Evolutionary conservation across 805 yeast species (phyloP).

Genomic region (Metschnikowia orientalis): DNA sequence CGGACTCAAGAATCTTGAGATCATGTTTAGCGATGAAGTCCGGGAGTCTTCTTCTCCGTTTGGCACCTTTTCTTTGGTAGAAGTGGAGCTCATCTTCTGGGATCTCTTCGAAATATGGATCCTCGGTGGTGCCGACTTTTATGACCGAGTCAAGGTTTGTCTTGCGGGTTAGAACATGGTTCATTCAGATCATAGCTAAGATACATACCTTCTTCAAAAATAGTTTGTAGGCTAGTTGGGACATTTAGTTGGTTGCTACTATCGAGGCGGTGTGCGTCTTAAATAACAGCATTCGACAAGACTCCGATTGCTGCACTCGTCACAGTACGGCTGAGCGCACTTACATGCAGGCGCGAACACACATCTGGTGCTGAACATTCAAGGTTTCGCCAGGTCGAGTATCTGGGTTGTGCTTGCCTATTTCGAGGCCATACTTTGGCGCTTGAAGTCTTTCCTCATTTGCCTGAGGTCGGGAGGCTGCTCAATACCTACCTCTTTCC

Average conservation of each 20-base stretch:
- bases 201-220: slow-evolving; percentile 36
- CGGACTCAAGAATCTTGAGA: slow-evolving; percentile 30
- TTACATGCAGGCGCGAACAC: too few relatives aligned
- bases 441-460: slow-evolving; percentile 49
- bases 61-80: slow-evolving; percentile 39
- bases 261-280: too few relatives aligned
- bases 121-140: slow-evolving; percentile 28
- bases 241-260: slow-evolving; percentile 24
- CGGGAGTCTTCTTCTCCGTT: slow-evolving; percentile 36
- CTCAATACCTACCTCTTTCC: slow-evolving; percentile 67
- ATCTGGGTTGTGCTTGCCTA: too few relatives aligned
- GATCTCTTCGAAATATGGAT: slow-evolving; percentile 39
- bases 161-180: slow-evolving; percentile 14
- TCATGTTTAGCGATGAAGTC: slow-evolving; percentile 32
- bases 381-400: too few relatives aligned
- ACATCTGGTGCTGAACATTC: too few relatives aligned
- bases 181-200: too few relatives aligned
- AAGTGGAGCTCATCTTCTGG: slow-evolving; percentile 39
- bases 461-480: slow-evolving; percentile 71
- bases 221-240: slow-evolving; percentile 29
- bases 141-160: slow-evolving; percentile 26
- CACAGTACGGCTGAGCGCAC: too few relatives aligned
- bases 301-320: too few relatives aligned
- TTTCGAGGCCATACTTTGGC: too few relatives aligned
- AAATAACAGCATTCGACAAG: too few relatives aligned